Base-by-base conservation (phyloP, 495 filamentous ascomycete species). In the Neurospora sp. region DNA sequence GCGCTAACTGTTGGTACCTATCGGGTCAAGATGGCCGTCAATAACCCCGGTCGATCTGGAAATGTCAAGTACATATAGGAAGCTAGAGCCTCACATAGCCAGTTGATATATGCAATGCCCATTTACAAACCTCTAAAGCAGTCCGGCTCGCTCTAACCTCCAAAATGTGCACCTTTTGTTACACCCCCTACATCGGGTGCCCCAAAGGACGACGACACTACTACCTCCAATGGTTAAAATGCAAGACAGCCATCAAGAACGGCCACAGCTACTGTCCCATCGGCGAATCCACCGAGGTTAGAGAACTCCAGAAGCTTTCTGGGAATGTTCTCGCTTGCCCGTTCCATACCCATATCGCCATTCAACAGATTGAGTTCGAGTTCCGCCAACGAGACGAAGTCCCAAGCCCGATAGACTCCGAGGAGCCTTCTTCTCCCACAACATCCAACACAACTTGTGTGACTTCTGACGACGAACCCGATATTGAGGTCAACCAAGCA, bases 191-290 rank as follows among this genome's bases (percentile, higher is more conserved):
- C 71, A 54, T 54, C 16, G 79, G 79, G 48, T 80, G 79, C 73
- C 27, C 31, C 8, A 72, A 72, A 14, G 74, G 73, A 12, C 35
- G 78, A 70, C 77, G 79, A 70, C 79, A 80, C 72, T 80, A 72
- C 73, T 80, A 76, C 70, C 74, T 80, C 72, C 79, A 80, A 38
- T 80, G 79, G 79, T 76, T 80, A 39, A 80, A 80, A 73, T 80
- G 79, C 77, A 72, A 70, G 69, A 76, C 71, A 14, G 79, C 79
- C 38, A 31, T 73, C 39, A 75, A 75, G 70, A 74, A 72, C 35
- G 72, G 74, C 71, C 69, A 74, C 48, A 73, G 72, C 42, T 78
- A 78, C 48, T 80, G 79, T 54, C 75, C 77, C 1, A 5, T 78
- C 5, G 73, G 78, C 3, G 40, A 74, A 39, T 80, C 79, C 1